Evolutionary conservation across 2,329 filamentous ascomycete species (phyloP).

Genomic region (Aspergillus piperis): DNA sequence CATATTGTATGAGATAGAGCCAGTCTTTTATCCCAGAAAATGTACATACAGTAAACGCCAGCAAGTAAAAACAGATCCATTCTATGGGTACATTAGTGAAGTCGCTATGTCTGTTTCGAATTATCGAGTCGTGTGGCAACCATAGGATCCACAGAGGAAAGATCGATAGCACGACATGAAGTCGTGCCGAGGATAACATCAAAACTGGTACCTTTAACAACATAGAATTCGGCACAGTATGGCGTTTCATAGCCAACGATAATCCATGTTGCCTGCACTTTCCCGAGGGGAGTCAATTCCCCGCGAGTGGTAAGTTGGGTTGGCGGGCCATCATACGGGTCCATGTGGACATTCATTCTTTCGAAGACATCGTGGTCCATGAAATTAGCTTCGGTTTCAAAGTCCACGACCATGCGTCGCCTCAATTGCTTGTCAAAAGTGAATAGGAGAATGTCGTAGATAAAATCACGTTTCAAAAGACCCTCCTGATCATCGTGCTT

Average conservation of each 20-base stretch:
- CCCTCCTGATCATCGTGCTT: not conserved
- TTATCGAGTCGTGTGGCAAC: not conserved
- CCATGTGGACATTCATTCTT: not conserved
- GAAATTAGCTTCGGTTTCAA: constrained; percentile 3
- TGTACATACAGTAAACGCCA: too few species aligned
- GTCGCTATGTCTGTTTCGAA: not conserved
- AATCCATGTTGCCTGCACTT: not conserved
- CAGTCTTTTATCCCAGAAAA: too few species aligned
- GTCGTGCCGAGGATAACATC: not conserved
- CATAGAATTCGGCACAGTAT: not conserved
- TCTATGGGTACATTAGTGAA: too few species aligned
- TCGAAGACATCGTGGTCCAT: not conserved
- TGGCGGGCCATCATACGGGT: not conserved
- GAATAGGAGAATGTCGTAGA: constrained; percentile 2
- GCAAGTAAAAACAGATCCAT: not conserved
- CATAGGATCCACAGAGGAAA: constrained; percentile 1
- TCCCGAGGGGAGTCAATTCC: not conserved
- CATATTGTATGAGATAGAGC: too few species aligned
- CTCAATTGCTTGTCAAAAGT: not conserved
- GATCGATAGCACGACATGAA: not conserved
- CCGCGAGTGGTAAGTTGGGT: not conserved
- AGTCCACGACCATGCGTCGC: constrained; percentile 2
- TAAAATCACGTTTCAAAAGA: not conserved
- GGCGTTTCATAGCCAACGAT: not conserved
- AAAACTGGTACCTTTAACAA: not conserved